phyloP scores from a whole-genome alignment of 306 rosid genomes.

The Urtica urens region DNA sequence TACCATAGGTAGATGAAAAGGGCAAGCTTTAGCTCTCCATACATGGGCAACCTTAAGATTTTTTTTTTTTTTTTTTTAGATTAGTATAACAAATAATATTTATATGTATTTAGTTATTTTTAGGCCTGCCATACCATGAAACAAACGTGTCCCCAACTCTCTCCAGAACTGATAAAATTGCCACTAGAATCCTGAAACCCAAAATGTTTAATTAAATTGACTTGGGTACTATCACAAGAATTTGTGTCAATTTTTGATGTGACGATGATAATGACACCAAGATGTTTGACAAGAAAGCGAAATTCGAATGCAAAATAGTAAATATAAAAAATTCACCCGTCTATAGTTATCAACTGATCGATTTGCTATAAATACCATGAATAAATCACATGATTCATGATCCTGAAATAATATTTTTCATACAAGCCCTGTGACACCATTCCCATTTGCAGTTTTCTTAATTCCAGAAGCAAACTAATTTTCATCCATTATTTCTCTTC shows the following conservation, averaged over 20 bases:
- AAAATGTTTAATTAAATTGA: neutral
- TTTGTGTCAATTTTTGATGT: neutral
- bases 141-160: slow-evolving; percentile 49
- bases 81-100: neutral
- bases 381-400: neutral
- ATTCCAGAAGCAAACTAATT: slow-evolving; percentile 1
- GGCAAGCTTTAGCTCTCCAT: slow-evolving; percentile 67
- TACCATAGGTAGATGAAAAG: slow-evolving; percentile 76
- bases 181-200: slow-evolving; percentile 73
- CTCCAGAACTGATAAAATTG: slow-evolving; percentile 54
- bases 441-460: slow-evolving; percentile 4
- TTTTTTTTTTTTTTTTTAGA: no score
- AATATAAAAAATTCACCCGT: neutral
- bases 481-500: neutral
- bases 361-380: neutral
- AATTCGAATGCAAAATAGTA: neutral
- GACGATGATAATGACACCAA: neutral
- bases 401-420: neutral
- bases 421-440: neutral
- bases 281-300: neutral
- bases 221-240: no score
- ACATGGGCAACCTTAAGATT: slow-evolving; percentile 77
- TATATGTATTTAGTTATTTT: neutral
- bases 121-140: slow-evolving; percentile 56
- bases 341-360: neutral